Percentiles rank a stretch among this genome's conserved stretches.
These are phyloP conservation scores for Gossypium sturtianum DNA, from an alignment of 345 rosid genomes.

Conservation along the genomic window DNA sequence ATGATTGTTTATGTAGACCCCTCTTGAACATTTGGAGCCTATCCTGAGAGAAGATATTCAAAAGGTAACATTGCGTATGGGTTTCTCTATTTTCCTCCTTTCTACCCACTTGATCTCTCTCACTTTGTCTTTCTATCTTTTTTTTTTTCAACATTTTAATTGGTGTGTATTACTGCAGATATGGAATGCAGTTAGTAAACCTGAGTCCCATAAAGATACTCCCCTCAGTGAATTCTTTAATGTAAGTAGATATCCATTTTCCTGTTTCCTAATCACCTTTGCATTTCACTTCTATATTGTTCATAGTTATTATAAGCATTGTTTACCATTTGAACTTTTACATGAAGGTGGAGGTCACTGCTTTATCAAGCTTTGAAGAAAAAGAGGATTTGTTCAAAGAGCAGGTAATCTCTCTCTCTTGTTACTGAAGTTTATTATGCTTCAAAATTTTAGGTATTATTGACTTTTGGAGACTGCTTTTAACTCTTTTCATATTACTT, in stretches of 20 bases:
- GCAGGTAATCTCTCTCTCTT: constrained; percentile 39
- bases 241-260: constrained; percentile 30
- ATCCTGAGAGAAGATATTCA: constrained; percentile 71
- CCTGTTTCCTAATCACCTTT: background rate
- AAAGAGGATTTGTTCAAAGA: constrained; percentile 70
- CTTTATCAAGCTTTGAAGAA: constrained; percentile 69
- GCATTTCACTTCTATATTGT: background rate
- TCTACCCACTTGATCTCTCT: background rate
- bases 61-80: constrained; percentile 35
- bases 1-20: constrained; percentile 44
- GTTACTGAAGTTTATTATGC: constrained; percentile 7
- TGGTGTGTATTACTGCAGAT: constrained; percentile 41
- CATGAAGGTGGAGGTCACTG: constrained; percentile 74
- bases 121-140: background rate
- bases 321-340: constrained; percentile 11
- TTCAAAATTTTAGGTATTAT: background rate
- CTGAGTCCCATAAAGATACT: constrained; percentile 58
- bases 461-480: background rate
- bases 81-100: background rate
- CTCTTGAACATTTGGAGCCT: constrained; percentile 61
- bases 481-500: background rate
- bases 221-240: constrained; percentile 80
- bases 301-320: background rate
- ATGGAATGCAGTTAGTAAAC: constrained; percentile 82
- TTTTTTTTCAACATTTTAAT: constrained; percentile 10